Conservation (phyloP, 2,329 filamentous ascomycete species). For the Elsinoe australis region DNA sequence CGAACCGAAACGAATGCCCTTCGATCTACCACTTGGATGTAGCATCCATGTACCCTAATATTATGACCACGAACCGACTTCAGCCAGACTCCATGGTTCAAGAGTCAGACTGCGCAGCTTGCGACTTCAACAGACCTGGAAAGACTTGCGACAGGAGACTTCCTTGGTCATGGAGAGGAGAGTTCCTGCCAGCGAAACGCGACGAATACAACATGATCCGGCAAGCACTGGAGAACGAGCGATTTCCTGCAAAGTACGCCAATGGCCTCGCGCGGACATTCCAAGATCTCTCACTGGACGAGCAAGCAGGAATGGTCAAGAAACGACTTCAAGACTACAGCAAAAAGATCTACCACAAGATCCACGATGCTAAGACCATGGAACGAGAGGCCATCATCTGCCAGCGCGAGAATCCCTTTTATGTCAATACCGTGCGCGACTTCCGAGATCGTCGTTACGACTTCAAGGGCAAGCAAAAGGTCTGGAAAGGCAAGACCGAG, state of each 20-base stretch:
- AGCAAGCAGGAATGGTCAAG: slow-evolving; percentile 70
- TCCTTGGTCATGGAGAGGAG: slow-evolving; percentile 97
- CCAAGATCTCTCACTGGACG: slow-evolving; percentile 70
- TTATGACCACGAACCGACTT: slow-evolving; percentile 97
- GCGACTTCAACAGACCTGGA: slow-evolving; percentile 94
- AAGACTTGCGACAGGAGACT: slow-evolving; percentile 93
- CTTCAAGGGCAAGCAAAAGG: slow-evolving; percentile 96
- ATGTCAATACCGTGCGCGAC: slow-evolving; percentile 89
- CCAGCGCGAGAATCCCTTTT: slow-evolving; percentile 95
- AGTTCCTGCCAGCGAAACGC: slow-evolving; percentile 89
- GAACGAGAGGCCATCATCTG: slow-evolving; percentile 96
- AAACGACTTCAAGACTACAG: slow-evolving; percentile 89
- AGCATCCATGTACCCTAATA: slow-evolving; percentile 99
- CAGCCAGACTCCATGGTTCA: slow-evolving; percentile 99
- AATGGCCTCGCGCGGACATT: slow-evolving; percentile 66
- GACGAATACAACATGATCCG: slow-evolving; percentile 99
- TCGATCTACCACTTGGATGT: slow-evolving; percentile 98
- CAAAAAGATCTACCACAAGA: slow-evolving; percentile 99
- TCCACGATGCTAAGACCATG: slow-evolving; percentile 87
- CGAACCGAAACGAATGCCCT: slow-evolving; percentile 75
- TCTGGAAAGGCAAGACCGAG: slow-evolving; percentile 96
- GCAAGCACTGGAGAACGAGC: slow-evolving; percentile 82
- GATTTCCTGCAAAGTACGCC: slow-evolving; percentile 71
- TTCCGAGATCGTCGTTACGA: slow-evolving; percentile 97
- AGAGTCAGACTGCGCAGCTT: slow-evolving; percentile 91